Evolutionary conservation across 331 rosid genomes (phyloP), one percentile per base, ranked within the genome.

Genomic region (Quercus lobata): DNA sequence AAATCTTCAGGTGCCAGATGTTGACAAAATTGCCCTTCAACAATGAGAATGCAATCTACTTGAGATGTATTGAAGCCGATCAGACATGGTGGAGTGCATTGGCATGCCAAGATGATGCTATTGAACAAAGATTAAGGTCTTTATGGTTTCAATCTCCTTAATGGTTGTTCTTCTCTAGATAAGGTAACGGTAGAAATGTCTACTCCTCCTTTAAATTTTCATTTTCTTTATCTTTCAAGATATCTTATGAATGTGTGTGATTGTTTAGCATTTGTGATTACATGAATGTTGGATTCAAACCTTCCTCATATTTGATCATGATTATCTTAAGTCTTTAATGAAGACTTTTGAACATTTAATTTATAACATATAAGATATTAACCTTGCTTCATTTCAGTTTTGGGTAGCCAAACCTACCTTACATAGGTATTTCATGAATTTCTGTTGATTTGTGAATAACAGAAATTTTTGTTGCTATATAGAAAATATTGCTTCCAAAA

Each of bases 21-120:
- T 57, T 85, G 29, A 81, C n/a, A 71, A 32, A 25, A 16, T 71
- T 81, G 19, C 83, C 83, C 4, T 60, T 81, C 10, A 41, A 49
- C 30, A 58, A 5, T 24, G 4, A 10, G 21, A 85, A 71, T 21
- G 79, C 79, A 71, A 5, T 71, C 24, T n/a, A 71, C 72, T 30
- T 78, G 17, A 81, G 76, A 37, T 60, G 35, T 46, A 54, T 78
- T 32, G 53, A 25, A 46, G 78, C 71, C 15, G 1, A 81, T 2
- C 80, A 69, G 41, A 55, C 57, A 37, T 77, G 83, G 88, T 77
- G 78, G 85, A 37, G 63, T 70, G 60, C 44, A 7, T 73, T 74
- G 69, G 29, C 34, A n/a, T 61, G 80, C 78, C 32, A 73, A 74
- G 22, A 71, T 25, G 46, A 80, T 3, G 35, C 30, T 29, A 76